Base-by-base conservation (phyloP, 2,329 filamentous ascomycete genomes). In the Cladosporium velox region DNA sequence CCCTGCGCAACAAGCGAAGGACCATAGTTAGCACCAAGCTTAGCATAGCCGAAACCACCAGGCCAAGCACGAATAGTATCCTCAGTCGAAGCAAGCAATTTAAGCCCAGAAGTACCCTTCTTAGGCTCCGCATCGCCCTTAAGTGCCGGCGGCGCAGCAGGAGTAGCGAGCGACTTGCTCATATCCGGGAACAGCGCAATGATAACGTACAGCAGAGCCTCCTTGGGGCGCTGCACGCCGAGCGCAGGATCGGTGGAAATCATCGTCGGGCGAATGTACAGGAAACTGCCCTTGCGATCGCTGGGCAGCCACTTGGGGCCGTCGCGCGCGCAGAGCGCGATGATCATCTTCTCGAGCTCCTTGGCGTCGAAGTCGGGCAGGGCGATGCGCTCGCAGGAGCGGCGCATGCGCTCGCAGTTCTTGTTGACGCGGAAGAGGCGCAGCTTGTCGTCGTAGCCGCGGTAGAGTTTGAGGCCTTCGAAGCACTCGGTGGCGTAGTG, bases 21-120 rank as follows among this genome's bases (percentile, higher is more conserved):
- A 0, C 93, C 93, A 78, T 97, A 97, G 83, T 97, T 97, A 68
- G 93, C 93, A 64, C 93, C 93, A 38, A 97, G 87, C 81, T 97
- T 97, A 67, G 93, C 92, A 75, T 90, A 93, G 0, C 93, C 93
- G 77, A 96, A 96, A 11, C 94, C 93, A 68, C 93, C 93, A 24
- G 92, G 92, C 93, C 93, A 97, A 14, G 93, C 93, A 70, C 93
- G 90, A 66, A 96, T 88, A 83, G 90, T 91, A 77, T 96, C 91
- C 70, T 93, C 88, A 65, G 87, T 86, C 55, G 87, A 91, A n/a
- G 65, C 65, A 6, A 66, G 59, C 4, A 66, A 54, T 32, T 68
- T 67, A 47, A 47, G 44, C 12, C 49, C 59, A 15, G 52, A 38
- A 6, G 57, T 65, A 24, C 55, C 64, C 66, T 67, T 65, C 61